Base-by-base conservation (phyloP, 2,329 filamentous ascomycete genomes). In the Lachnellula subtilissima region DNA sequence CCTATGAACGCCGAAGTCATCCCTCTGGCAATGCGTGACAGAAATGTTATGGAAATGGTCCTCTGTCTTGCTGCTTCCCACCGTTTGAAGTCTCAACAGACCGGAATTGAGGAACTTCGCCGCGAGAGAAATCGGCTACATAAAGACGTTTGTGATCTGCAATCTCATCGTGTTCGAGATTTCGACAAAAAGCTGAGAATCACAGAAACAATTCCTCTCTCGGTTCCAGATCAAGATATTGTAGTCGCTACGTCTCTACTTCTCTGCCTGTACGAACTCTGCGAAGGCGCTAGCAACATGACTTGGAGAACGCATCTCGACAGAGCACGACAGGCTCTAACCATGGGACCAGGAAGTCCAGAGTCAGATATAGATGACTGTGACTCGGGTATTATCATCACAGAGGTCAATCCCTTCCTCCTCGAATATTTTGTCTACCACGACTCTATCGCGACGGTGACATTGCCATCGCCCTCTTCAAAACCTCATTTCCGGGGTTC, bases 341-440 rank as follows among this genome's bases (percentile, higher is more conserved):
- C 54, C 2, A 48, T 52, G 37, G 25, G 61, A 50, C n/a, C 32
- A 52, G n/a, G 12, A 53, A 22, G 40, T 52, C n/a, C 28, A 46
- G 15, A 36, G 17, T 2, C 45, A 37, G n/a, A 46, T 4, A 37
- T 12, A 17, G 4, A 48, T 12, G 9, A 23, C 4, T 22, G 12
- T 14, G n/a, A 19, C n/a, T n/a, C n/a, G 7, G 37, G 46, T 22
- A 42, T 15, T 6, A 37, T 51, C 17, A 49, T 52, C 4, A 59
- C 58, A 15, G 54, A 53, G n/a, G 52, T 66, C 8, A 55, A 66
- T 19, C 57, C 58, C 2, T 59, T 64, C 39, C 48, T 66, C 4
- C 55, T 66, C 6, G 60, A 66, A 35, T 65, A 62, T 50, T 66
- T 63, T 49, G 37, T 55, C 2, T 65, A 65, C 28, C 63, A 66